Evolutionary conservation across 2,329 filamentous ascomycete species (phyloP).

Genomic region (Aspergillus glaucus): DNA sequence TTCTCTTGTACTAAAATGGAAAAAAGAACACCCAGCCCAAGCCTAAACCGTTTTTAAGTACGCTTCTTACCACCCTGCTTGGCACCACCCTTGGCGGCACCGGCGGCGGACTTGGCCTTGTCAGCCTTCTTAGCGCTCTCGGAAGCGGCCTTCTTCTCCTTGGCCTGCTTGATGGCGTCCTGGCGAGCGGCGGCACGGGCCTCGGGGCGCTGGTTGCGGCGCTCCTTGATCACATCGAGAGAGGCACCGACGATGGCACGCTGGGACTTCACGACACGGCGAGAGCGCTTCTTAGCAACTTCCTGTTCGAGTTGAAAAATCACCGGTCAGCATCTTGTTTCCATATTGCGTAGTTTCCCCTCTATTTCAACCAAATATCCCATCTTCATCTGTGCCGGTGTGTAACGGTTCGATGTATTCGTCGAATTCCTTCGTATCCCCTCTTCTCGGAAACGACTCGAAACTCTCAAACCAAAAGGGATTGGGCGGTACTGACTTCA

Average conservation of each 20-base stretch:
- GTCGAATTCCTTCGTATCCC: neutral
- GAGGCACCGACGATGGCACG: slow-evolving; percentile 98
- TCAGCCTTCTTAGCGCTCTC: slow-evolving; percentile 96
- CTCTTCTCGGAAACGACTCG: slow-evolving; percentile 7
- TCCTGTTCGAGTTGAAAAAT: slow-evolving; percentile 58
- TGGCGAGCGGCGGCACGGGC: slow-evolving; percentile 85
- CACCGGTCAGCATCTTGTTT: slow-evolving; percentile 21
- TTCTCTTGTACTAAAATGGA: slow-evolving; percentile 11
- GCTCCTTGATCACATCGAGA: slow-evolving; percentile 99
- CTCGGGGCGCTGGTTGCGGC: slow-evolving; percentile 88
- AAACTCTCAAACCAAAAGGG: slow-evolving; percentile 11
- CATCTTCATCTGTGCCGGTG: neutral
- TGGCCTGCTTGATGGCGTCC: slow-evolving; percentile 90
- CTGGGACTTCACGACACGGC: slow-evolving; percentile 97
- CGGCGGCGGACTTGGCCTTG: slow-evolving; percentile 88
- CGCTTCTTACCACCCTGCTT: slow-evolving; percentile 95
- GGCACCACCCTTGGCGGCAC: slow-evolving; percentile 68
- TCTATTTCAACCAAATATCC: slow-evolving; percentile 7
- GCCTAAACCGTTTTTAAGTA: slow-evolving; percentile 57
- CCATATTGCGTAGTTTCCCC: slow-evolving; percentile 5
- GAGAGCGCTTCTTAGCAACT: slow-evolving; percentile 98
- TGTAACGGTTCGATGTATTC: neutral
- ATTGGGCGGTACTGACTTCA: slow-evolving; percentile 67
- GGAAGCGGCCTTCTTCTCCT: slow-evolving; percentile 91
- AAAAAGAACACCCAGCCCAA: slow-evolving; percentile 20